These are phyloP conservation scores for Ceratocystis eucalypticola DNA, from an alignment of 2,329 filamentous ascomycete species.

Conservation along the genomic window DNA sequence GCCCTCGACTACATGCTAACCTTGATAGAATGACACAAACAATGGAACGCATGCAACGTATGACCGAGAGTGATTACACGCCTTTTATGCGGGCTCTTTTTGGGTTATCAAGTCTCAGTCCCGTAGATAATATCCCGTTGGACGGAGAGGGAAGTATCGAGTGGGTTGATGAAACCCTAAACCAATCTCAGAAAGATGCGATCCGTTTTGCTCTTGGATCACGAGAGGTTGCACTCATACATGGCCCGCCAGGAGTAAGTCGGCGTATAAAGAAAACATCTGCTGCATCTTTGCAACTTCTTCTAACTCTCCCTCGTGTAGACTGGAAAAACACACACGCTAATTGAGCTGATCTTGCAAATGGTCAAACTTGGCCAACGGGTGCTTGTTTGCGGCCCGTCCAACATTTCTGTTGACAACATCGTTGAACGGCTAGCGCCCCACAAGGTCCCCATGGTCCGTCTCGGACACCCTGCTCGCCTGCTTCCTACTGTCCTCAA, in stretches of 20 bases:
- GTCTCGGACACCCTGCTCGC: conserved; percentile 83
- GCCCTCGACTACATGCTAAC: conserved; percentile 22
- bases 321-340: conserved; percentile 92
- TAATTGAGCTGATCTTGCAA: conserved; percentile 93
- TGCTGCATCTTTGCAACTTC: too few species aligned
- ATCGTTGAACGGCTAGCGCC: conserved; percentile 84
- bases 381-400: conserved; percentile 87
- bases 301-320: conserved; percentile 24
- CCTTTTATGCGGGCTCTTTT: conserved; percentile 49
- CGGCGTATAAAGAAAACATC: neutral
- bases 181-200: conserved; percentile 54
- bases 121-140: conserved; percentile 27
- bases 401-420: conserved; percentile 95
- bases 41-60: conserved; percentile 46
- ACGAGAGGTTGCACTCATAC: conserved; percentile 73
- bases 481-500: conserved; percentile 75
- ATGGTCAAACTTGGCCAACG: conserved; percentile 59
- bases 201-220: conserved; percentile 73
- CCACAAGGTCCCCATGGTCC: conserved; percentile 73
- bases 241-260: conserved; percentile 72
- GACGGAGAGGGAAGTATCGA: conserved; percentile 32
- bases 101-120: conserved; percentile 40
- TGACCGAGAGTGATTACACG: conserved; percentile 45
- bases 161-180: conserved; percentile 49
- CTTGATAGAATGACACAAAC: conserved; percentile 40